These are phyloP conservation scores for Saccharomyces hybrid DNA, from an alignment of 1,139 yeast genomes.

Conservation along the genomic window DNA sequence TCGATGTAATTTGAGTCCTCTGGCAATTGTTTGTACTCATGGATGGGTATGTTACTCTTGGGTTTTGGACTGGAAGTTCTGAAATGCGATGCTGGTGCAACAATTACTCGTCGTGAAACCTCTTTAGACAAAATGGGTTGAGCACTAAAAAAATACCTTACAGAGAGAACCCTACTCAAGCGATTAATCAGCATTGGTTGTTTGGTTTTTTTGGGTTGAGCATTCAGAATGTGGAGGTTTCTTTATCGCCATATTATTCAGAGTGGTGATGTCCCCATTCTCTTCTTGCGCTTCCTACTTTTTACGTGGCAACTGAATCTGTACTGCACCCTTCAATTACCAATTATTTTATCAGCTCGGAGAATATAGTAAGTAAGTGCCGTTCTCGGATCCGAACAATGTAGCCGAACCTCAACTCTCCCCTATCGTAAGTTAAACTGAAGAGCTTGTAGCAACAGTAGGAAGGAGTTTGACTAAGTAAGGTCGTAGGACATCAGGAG, in stretches of 20 bases:
- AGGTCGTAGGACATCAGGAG: too few species aligned
- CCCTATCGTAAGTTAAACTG: background rate
- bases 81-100: slow-evolving; percentile 18
- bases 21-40: slow-evolving; percentile 38
- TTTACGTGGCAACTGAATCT: background rate
- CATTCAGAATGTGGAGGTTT: too few species aligned
- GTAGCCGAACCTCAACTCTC: background rate
- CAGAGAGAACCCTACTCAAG: background rate
- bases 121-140: slow-evolving; percentile 9
- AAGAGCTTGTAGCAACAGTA: too few species aligned
- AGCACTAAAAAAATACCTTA: background rate
- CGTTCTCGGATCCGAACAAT: background rate
- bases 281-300: background rate
- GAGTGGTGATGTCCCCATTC: too few species aligned
- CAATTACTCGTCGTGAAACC: slow-evolving; percentile 16
- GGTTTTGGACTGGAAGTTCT: background rate
- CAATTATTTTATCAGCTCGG: background rate
- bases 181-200: background rate
- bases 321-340: background rate
- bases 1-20: slow-evolving; percentile 43
- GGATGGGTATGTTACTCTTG: slow-evolving; percentile 5
- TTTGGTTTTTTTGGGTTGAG: background rate
- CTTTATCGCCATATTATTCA: too few species aligned
- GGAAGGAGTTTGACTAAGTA: too few species aligned
- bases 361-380: background rate